Base-by-base conservation (phyloP, 495 filamentous ascomycete genomes). In the Trypethelium eluteriae region DNA sequence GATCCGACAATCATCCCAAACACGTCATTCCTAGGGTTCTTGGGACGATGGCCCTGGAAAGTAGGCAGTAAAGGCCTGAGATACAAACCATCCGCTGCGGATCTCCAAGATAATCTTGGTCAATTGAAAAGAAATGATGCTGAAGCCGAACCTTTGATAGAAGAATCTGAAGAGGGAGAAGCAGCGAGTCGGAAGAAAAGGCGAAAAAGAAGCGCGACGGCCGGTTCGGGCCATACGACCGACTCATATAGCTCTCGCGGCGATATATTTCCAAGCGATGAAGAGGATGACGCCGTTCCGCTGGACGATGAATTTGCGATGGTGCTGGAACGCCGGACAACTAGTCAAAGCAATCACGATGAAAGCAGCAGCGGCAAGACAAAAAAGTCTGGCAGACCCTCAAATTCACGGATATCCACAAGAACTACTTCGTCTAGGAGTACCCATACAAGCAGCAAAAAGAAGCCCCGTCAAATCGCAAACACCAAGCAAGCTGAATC, bases 1-100 rank as follows among this genome's bases (percentile, higher is more conserved):
- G 93, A 98, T 74, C 92, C 92, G 2, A 96, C 92, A 18, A 86
- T 96, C 14, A 96, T 98, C 67, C 92, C 94, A 1, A 89, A 86
- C 70, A 92, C 91, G 35, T 92, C 86, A 38, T 84, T 90, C 62
- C 81, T 98, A 67, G 93, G 93, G 1, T 98, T 98, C 69, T 72
- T 98, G 32, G 87, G 87, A 67, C 79, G 90, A 63, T 82, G 97
- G 70, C 90, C 93, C 6, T 96, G 91, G 83, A 89, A 91, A 70
- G 81, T 93, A 66, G 92, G 93, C 1, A 89, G 89, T 0, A 88
- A 88, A 56, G 84, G 80, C 2, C 73, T 95, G 59, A 83, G 91
- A 70, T 98, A 98, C 76, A 90, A 89, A 70, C 94, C 94, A 12
- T 92, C 87, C 46, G 93, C 90, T 14, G 93, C 94, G 39, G 92